Evolutionary conservation across 805 yeast species (phyloP), one percentile per base, ranked within the genome.

Genomic region (Ascoidea rubescens): DNA sequence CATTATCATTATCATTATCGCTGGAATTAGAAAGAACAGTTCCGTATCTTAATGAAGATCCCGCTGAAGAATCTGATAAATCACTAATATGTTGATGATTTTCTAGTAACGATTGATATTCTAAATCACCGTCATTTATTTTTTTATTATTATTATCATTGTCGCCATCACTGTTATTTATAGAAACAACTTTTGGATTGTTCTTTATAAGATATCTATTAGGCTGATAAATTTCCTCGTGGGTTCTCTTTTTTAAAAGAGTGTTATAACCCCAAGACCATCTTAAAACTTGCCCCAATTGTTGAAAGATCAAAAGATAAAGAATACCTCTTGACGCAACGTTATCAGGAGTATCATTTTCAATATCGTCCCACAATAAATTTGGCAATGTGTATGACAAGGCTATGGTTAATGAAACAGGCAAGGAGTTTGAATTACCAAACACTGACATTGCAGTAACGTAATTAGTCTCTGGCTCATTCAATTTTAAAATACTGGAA

Each of bases 371-470:
- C 95, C 95, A 85, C 50, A 80, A 75, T 54, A 85, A 70, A 56
- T 80, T 79, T 2, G 93, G 93, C 54, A 85, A 69, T 0, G 91
- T 81, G 62, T 82, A 82, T 1, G 90, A 80, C 56, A 85, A 70
- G 0, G 95, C 83, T 53, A 93, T 70, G 1, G 93, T 85, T 57
- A 93, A 73, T 0, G 96, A 88, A 1, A 91, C 98, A 0, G 99
- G 98, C 52, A 91, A 75, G 8, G 96, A 86, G 71, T 91, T 91
- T 47, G 96, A 87, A 68, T 91, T 91, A 51, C 97, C 98, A 68
- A 91, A 91, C 5, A 90, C 96, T 2, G 93, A 88, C 95, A 93
- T 93, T 2, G 96, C 98, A 21, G 95, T 84, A 50, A 93, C 96
- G 61, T 87, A 91, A 68, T 91, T 90, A 4, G 87, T 64, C 67